phyloP scores from a whole-genome alignment of 169 alveolate genomes.

The Besnoitia besnoiti region DNA sequence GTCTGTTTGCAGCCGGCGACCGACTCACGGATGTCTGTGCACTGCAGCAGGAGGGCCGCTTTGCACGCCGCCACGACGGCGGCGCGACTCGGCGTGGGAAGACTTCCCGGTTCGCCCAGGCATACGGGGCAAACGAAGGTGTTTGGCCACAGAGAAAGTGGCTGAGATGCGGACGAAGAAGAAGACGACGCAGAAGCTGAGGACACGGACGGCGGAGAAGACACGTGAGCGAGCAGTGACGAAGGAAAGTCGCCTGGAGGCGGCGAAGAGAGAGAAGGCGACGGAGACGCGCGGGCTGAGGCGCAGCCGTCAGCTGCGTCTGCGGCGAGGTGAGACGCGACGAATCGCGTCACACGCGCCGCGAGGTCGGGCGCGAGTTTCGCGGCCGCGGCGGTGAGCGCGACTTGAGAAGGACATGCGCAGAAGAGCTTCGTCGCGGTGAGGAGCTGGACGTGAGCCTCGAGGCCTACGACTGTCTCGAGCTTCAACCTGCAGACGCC shows the following conservation, averaged over 20 bases:
- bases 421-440: conserved; percentile 60
- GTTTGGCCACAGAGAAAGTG: conserved; percentile 5
- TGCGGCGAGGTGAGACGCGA: not conserved
- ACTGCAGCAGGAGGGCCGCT: conserved; percentile 49
- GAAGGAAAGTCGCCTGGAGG: conserved; percentile 22
- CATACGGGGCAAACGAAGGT: conserved; percentile 50
- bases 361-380: not conserved
- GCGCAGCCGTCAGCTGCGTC: not conserved
- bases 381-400: not conserved
- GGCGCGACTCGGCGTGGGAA: conserved; percentile 33
- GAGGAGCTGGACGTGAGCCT: conserved; percentile 66
- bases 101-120: conserved; percentile 65
- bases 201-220: not conserved
- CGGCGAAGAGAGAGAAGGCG: not conserved
- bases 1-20: too few relatives aligned
- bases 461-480: conserved; percentile 49
- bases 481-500: not conserved
- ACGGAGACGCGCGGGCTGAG: not conserved
- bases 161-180: not conserved
- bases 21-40: conserved; percentile 16
- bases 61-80: conserved; percentile 43
- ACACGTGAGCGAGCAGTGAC: not conserved
- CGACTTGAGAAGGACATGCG: conserved; percentile 34
- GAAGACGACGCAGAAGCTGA: not conserved
- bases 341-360: not conserved